phyloP scores from a whole-genome alignment of 2,329 filamentous ascomycete genomes.

The Pseudohalonectria lignicola region DNA sequence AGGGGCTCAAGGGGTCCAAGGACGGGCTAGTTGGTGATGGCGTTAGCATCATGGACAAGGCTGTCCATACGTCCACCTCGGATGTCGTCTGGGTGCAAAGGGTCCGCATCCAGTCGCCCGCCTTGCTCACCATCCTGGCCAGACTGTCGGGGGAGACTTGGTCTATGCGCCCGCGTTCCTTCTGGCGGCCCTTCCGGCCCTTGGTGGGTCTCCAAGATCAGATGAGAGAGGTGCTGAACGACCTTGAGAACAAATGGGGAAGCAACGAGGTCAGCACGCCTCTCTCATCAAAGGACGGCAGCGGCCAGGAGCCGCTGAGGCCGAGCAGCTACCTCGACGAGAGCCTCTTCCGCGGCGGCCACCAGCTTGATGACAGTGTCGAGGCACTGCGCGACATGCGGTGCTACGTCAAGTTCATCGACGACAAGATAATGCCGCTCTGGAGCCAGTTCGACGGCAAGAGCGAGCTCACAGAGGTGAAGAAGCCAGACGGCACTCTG shows the following conservation, averaged over 20 bases:
- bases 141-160: slow-evolving; percentile 12
- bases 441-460: slow-evolving; percentile 12
- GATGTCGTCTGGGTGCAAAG: slow-evolving; percentile 16
- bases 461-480: not conserved
- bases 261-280: slow-evolving; percentile 5
- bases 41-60: slow-evolving; percentile 10
- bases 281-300: not conserved
- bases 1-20: not conserved
- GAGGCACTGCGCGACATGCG: slow-evolving; percentile 28
- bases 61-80: not conserved
- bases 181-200: slow-evolving; percentile 27
- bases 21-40: not conserved
- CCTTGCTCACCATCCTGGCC: slow-evolving; percentile 24
- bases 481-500: not conserved
- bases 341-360: not conserved
- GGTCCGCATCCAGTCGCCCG: slow-evolving; percentile 28
- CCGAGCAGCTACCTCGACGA: not conserved
- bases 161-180: slow-evolving; percentile 23
- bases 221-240: slow-evolving; percentile 24
- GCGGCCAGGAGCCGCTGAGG: not conserved
- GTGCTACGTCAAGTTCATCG: slow-evolving; percentile 31
- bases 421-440: slow-evolving; percentile 27
- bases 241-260: slow-evolving; percentile 13
- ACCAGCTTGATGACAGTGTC: slow-evolving; percentile 18
- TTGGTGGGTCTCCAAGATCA: slow-evolving; percentile 28